Evolutionary conservation across 176 grass and related monocot genomes (phyloP).

Genomic region (Ensete ventricosum): DNA sequence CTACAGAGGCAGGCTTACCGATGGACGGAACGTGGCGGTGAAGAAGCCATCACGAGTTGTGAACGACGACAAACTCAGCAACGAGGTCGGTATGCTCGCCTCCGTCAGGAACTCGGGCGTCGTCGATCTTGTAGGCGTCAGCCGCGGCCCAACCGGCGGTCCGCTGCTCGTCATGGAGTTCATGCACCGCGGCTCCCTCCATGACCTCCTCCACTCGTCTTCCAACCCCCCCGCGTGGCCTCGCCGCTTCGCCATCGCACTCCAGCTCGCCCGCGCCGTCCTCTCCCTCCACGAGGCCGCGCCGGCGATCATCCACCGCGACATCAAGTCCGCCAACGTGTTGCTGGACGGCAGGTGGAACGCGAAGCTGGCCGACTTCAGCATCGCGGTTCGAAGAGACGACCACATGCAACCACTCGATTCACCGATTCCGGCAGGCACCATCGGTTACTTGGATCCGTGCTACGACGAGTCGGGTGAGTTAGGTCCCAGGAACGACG

Average conservation of each 20-base stretch:
- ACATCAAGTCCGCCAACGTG: conserved; percentile 86
- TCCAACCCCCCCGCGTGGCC: conserved; percentile 52
- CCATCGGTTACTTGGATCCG: conserved; percentile 98
- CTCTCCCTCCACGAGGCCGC: conserved; percentile 43
- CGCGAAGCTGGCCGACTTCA: conserved; percentile 72
- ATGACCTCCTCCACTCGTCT: conserved; percentile 62
- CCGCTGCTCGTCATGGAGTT: conserved; percentile 71
- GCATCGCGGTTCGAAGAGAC: conserved; percentile 53
- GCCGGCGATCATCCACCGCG: conserved; percentile 59
- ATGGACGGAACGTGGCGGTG: conserved; percentile 38
- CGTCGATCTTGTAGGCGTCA: conserved; percentile 51
- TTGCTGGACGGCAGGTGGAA: conserved; percentile 47
- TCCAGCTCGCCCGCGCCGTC: conserved; percentile 64
- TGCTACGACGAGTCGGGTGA: conserved; percentile 57
- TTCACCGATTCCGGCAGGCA: conserved; percentile 38
- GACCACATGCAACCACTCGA: not conserved
- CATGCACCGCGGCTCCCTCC: conserved; percentile 72
- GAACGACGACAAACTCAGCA: conserved; percentile 48
- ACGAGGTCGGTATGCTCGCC: conserved; percentile 76
- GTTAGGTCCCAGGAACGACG: conserved; percentile 73
- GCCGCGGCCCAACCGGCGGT: not conserved
- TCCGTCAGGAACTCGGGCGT: conserved; percentile 37
- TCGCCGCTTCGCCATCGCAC: conserved; percentile 42
- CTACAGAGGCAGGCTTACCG: conserved; percentile 48
- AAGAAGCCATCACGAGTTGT: conserved; percentile 46